Conservation (phyloP, 2,329 filamentous ascomycete genomes). For the Penicillium sclerotiorum region DNA sequence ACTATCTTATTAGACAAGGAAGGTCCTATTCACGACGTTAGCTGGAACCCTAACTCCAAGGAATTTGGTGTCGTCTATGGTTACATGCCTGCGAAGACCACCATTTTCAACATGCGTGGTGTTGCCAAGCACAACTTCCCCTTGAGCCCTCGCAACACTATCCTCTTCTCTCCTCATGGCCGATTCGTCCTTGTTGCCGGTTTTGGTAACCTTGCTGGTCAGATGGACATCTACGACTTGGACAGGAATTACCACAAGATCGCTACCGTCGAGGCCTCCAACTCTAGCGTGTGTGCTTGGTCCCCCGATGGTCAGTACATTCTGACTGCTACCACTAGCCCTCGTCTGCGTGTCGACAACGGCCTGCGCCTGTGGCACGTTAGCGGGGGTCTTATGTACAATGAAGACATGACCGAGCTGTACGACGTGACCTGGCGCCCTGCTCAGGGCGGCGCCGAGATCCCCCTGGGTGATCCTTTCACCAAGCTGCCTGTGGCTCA, state of each 20-base stretch:
- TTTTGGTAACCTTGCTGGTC: conserved; percentile 94
- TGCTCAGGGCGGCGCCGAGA: conserved; percentile 61
- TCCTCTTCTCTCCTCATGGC: conserved; percentile 89
- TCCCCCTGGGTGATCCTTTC: conserved; percentile 71
- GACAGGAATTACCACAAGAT: conserved; percentile 93
- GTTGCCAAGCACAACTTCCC: conserved; percentile 82
- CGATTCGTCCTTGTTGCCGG: conserved; percentile 92
- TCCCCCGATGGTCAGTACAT: conserved; percentile 94
- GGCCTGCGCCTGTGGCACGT: conserved; percentile 95
- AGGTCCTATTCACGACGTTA: conserved; percentile 94
- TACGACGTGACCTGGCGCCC: conserved; percentile 92
- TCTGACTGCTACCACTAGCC: conserved; percentile 96
- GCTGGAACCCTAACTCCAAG: conserved; percentile 97
- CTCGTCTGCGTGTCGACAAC: conserved; percentile 93
- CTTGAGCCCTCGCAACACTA: conserved; percentile 87
- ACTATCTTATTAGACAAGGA: conserved; percentile 72
- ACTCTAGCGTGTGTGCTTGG: conserved; percentile 96
- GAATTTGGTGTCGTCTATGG: conserved; percentile 98
- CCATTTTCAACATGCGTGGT: conserved; percentile 91
- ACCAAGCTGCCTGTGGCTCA: conserved; percentile 76
- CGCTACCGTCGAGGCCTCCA: conserved; percentile 90
- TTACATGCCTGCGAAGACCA: conserved; percentile 98
- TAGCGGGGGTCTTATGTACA: conserved; percentile 85
- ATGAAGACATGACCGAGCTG: conserved; percentile 90
- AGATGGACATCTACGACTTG: conserved; percentile 97